phyloP scores from a whole-genome alignment of 805 yeast genomes.

The Ogataea degrootiae region DNA sequence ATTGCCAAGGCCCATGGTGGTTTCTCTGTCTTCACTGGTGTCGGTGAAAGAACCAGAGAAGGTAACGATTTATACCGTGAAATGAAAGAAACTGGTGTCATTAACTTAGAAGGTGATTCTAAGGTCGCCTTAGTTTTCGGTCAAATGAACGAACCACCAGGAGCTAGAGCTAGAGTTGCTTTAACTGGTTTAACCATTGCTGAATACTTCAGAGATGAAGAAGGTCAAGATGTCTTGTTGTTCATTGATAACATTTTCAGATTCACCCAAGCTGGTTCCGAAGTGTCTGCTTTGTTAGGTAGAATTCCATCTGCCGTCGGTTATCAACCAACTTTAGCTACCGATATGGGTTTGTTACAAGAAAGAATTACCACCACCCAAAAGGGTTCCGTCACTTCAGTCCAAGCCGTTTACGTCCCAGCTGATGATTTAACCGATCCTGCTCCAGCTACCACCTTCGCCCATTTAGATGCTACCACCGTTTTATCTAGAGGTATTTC shows the following conservation, averaged over 20 bases:
- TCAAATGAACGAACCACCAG: slow-evolving; percentile 99
- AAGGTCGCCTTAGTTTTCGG: slow-evolving; percentile 99
- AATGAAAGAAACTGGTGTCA: slow-evolving; percentile 99
- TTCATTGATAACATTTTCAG: slow-evolving; percentile 99
- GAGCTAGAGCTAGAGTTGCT: slow-evolving; percentile 99
- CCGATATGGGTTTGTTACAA: slow-evolving; percentile 99
- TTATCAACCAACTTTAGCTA: slow-evolving; percentile 99
- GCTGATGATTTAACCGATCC: slow-evolving; percentile 99
- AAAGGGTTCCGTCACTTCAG: slow-evolving; percentile 99
- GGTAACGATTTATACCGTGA: slow-evolving; percentile 99
- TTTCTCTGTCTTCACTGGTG: slow-evolving; percentile 99
- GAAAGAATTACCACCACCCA: slow-evolving; percentile 99
- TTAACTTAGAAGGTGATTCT: slow-evolving; percentile 98
- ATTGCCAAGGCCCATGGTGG: slow-evolving; percentile 99
- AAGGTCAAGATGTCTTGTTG: slow-evolving; percentile 99
- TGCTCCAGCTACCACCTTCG: slow-evolving; percentile 99
- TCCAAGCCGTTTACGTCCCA: slow-evolving; percentile 99
- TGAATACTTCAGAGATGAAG: slow-evolving; percentile 99
- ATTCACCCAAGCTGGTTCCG: slow-evolving; percentile 99
- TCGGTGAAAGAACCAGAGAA: slow-evolving; percentile 99
- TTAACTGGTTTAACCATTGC: slow-evolving; percentile 99
- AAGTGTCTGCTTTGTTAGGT: slow-evolving; percentile 98
- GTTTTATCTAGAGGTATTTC: slow-evolving; percentile 99
- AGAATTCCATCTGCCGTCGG: slow-evolving; percentile 99
- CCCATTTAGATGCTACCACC: slow-evolving; percentile 99